These are phyloP conservation scores for Pneumocystis murina DNA, from an alignment of 1,139 yeast species.

Conservation along the genomic window DNA sequence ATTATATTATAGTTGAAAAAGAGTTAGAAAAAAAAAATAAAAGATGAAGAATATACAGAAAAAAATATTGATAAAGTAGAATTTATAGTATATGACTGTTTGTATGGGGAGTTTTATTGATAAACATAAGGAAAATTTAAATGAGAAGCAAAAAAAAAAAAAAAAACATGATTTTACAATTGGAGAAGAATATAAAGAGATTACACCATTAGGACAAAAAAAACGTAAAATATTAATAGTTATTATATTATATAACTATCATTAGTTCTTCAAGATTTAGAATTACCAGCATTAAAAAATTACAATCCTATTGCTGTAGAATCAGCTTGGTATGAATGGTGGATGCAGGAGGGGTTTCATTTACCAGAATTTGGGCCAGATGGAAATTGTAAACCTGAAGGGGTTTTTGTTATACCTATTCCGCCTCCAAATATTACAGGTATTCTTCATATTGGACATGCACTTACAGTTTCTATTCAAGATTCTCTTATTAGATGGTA, in stretches of 20 bases:
- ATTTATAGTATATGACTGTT: slow-evolving; percentile 78
- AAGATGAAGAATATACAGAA: background rate
- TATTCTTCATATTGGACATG: slow-evolving; percentile 97
- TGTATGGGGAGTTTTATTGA: slow-evolving; percentile 99
- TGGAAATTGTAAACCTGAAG: slow-evolving; percentile 68
- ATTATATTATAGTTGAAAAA: slow-evolving; percentile 65
- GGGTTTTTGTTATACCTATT: slow-evolving; percentile 79
- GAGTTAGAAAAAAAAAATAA: background rate
- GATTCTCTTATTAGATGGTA: slow-evolving; percentile 74
- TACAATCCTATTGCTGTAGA: slow-evolving; percentile 87
- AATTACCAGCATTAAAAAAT: slow-evolving; percentile 86
- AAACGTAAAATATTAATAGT: slow-evolving; percentile 26
- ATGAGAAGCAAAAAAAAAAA: slow-evolving; percentile 75
- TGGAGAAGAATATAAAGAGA: slow-evolving; percentile 62
- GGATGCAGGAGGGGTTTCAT: slow-evolving; percentile 78
- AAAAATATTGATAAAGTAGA: slow-evolving; percentile 78
- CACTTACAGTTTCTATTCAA: slow-evolving; percentile 86
- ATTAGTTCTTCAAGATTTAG: slow-evolving; percentile 51
- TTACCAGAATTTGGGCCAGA: slow-evolving; percentile 68
- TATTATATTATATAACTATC: background rate
- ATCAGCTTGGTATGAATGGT: slow-evolving; percentile 96
- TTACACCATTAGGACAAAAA: slow-evolving; percentile 79
- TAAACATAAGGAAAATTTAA: slow-evolving; percentile 90
- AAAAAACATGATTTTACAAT: slow-evolving; percentile 94
- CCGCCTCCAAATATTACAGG: slow-evolving; percentile 99